Percentiles rank a stretch among this genome's conserved stretches.
Conservation (phyloP, 805 yeast species). For the Nakazawaea wyomingensis region DNA sequence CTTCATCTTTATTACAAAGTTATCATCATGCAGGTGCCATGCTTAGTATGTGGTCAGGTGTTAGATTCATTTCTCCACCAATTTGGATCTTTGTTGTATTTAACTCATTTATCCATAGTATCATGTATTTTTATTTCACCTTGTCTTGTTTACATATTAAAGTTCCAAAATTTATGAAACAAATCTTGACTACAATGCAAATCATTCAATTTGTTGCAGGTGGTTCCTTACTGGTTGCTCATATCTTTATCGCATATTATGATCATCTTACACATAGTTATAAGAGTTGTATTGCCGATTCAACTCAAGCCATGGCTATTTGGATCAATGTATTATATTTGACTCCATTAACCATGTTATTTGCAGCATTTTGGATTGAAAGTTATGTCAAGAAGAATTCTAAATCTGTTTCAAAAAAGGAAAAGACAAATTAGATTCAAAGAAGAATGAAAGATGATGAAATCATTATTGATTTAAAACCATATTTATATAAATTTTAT, state of each 20-base stretch:
- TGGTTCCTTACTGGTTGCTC: constrained; percentile 61
- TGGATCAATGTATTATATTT: constrained; percentile 59
- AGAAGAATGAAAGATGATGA: no score
- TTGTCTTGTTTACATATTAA: constrained; percentile 52
- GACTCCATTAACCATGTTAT: constrained; percentile 61
- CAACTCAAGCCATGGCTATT: constrained; percentile 60
- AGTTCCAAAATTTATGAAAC: constrained; percentile 54
- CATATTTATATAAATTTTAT: background rate
- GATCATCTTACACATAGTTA: constrained; percentile 39
- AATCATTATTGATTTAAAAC: no score
- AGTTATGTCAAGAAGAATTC: constrained; percentile 35
- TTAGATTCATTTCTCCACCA: constrained; percentile 64
- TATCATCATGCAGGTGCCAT: constrained; percentile 80
- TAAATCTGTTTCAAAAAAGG: background rate
- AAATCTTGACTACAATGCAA: constrained; percentile 59
- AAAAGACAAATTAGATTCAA: background rate
- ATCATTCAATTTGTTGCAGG: constrained; percentile 66
- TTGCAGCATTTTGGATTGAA: constrained; percentile 61
- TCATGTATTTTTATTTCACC: constrained; percentile 69
- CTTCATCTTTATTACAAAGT: constrained; percentile 61
- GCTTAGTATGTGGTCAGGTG: constrained; percentile 79
- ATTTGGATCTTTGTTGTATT: constrained; percentile 78
- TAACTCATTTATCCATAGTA: constrained; percentile 72
- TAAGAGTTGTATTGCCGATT: constrained; percentile 46
- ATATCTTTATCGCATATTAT: constrained; percentile 54